phyloP scores from a whole-genome alignment of 768 basidiomycete species.

The Dictyophora rubrovolvata region DNA sequence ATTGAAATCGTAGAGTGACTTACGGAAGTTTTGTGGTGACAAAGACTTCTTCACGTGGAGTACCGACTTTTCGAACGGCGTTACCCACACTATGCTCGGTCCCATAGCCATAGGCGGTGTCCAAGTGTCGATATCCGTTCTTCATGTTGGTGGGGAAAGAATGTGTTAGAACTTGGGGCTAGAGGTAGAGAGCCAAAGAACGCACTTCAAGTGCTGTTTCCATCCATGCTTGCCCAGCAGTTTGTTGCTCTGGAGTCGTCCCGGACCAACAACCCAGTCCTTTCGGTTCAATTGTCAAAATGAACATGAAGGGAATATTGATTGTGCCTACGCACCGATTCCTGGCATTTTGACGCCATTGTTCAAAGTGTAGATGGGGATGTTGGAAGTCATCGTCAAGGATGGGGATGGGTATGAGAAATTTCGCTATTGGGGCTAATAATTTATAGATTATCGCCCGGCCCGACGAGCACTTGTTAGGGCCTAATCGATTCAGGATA shows the following conservation, averaged over 20 bases:
- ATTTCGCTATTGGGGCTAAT: no score
- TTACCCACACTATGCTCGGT: slow-evolving; percentile 1
- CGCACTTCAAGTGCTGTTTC: slow-evolving; percentile 20
- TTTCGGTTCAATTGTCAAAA: slow-evolving; percentile 6
- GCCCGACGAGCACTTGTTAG: no score
- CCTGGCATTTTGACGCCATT: slow-evolving; percentile 1
- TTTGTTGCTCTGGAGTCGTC: slow-evolving; percentile 23
- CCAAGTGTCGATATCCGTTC: not conserved
- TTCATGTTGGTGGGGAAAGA: no score
- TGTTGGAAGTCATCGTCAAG: not conserved
- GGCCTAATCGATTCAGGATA: no score
- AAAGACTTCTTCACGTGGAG: slow-evolving; percentile 37
- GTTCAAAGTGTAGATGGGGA: slow-evolving; percentile 1
- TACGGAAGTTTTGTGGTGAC: slow-evolving; percentile 41
- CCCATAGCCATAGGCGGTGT: not conserved
- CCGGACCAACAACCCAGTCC: slow-evolving; percentile 34
- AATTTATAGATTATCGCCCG: no score
- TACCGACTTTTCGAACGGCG: slow-evolving; percentile 19
- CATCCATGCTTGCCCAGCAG: slow-evolving; percentile 29
- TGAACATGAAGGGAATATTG: not conserved
- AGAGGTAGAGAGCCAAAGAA: not conserved
- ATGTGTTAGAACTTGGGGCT: slow-evolving; percentile 21
- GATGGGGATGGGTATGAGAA: no score
- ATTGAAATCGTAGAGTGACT: slow-evolving; percentile 22
- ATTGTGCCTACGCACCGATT: not conserved